These are phyloP conservation scores for Pythium sp. DNA, from an alignment of 352 stramenopile genomes.

Conservation along the genomic window DNA sequence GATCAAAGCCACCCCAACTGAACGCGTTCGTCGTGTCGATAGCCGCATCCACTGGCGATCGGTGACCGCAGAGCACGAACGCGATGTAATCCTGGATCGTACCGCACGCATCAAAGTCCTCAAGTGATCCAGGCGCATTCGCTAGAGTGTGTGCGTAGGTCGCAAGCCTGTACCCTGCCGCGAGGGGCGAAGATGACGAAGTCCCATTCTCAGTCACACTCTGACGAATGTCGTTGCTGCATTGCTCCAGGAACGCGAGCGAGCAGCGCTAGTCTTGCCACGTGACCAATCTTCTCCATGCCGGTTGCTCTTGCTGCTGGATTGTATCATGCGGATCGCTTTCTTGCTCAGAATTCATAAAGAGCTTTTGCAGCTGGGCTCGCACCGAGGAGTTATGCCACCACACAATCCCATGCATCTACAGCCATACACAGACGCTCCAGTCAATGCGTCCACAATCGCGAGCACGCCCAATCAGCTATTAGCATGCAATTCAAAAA, in stretches of 20 bases:
- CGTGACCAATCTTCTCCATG: slow-evolving; percentile 68
- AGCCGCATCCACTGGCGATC: slow-evolving; percentile 27
- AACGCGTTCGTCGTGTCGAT: slow-evolving; percentile 80
- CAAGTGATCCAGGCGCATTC: slow-evolving; percentile 28
- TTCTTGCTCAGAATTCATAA: slow-evolving; percentile 10
- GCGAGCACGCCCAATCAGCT: neutral
- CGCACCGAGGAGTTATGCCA: slow-evolving; percentile 52
- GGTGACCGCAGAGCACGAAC: slow-evolving; percentile 68
- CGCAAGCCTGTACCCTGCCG: slow-evolving; percentile 66
- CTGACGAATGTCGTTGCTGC: slow-evolving; percentile 13
- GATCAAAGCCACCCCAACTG: slow-evolving; percentile 71
- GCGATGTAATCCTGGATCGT: slow-evolving; percentile 79
- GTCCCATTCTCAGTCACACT: neutral
- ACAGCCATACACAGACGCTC: neutral
- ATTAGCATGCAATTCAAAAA: too few relatives aligned
- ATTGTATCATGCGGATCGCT: neutral
- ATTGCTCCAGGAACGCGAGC: slow-evolving; percentile 42
- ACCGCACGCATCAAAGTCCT: slow-evolving; percentile 63
- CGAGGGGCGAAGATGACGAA: slow-evolving; percentile 29
- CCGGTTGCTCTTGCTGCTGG: slow-evolving; percentile 8
- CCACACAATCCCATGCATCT: slow-evolving; percentile 88
- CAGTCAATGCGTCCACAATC: neutral
- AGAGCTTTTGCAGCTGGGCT: slow-evolving; percentile 25
- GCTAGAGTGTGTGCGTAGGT: slow-evolving; percentile 60
- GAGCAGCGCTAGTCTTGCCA: slow-evolving; percentile 83